phyloP scores from a whole-genome alignment of 2,329 filamentous ascomycete genomes.

The Neospermospora avenae region DNA sequence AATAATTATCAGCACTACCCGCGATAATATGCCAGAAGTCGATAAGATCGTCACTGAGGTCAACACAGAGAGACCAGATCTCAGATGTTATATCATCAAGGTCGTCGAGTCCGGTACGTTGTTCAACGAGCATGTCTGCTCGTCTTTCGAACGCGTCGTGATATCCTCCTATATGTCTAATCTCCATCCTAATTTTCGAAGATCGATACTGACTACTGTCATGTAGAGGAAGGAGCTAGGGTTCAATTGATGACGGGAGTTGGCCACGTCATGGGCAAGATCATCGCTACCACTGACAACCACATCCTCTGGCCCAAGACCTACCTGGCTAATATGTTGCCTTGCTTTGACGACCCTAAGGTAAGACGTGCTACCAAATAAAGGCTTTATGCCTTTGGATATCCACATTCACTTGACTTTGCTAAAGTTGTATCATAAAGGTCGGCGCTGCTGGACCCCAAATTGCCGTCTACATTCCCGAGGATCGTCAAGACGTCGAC shows the following conservation, averaged over 20 bases:
- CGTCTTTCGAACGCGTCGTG: too few species aligned
- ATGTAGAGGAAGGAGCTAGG: neutral
- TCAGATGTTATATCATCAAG: neutral
- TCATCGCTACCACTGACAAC: constrained; percentile 2
- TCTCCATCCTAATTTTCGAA: too few species aligned
- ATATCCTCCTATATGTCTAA: too few species aligned
- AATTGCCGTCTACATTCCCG: constrained; percentile 1
- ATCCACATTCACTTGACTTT: neutral
- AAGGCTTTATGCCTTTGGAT: neutral
- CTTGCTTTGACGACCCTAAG: constrained; percentile 1
- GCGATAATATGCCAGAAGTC: neutral
- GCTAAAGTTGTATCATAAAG: neutral
- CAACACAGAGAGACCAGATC: neutral
- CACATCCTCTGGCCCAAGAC: neutral
- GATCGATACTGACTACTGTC: too few species aligned
- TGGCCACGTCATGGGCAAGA: neutral
- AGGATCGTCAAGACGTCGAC: neutral
- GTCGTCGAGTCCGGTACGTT: neutral
- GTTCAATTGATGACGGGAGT: constrained; percentile 1
- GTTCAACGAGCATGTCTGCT: too few species aligned
- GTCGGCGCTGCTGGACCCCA: constrained; percentile 1
- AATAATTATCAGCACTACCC: constrained; percentile 3
- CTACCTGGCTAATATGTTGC: neutral
- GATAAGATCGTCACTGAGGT: neutral
- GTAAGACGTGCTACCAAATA: neutral